Base-by-base conservation (phyloP, 768 basidiomycete genomes). In the Boletus subcaerulescens region DNA sequence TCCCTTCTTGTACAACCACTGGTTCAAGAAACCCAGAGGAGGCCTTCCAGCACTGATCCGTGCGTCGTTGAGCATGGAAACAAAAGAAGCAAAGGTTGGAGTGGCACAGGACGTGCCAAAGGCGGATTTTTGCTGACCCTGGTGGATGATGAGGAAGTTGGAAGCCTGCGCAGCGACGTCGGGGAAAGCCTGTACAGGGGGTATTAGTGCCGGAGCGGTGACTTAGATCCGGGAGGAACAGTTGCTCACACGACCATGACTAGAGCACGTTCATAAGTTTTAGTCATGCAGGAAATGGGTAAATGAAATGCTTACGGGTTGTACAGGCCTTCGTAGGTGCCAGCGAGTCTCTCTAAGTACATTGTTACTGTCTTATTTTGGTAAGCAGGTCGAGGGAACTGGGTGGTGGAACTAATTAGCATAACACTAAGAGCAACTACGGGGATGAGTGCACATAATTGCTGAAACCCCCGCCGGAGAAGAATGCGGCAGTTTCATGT, bases 381-480 rank as follows among this genome's bases (percentile, higher is more conserved):
- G 62, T 84, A 87, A 0, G 36, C 6, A 5, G 86, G 86, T 24
- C 79, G 79, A 20, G 59, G 1, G 65, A 83, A 86, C 82, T 85
- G 50, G 29, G 20, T 43, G 9, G 7, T 1, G 20, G 24, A 24
- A 12, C 32, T 42, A 8, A n/a, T 55, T 39, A 40, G 36, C 13
- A 52, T 14, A 39, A 20, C 10, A 11, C 14, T 14, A 33, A 4
- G 75, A 15, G 11, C 1, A 12, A 13, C 15, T 7, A 9, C 17
- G 3, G 5, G 3, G 7, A 48, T 33, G 38, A 50, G 46, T 36
- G 78, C 59, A 86, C 85, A 49, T 82, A 80, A 57, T 86, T 75
- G 65, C 86, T 87, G 73, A 89, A 91, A 4, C 88, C 87, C 35
- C 88, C 88, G 1, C 86, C 85, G 13, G 85, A 87, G 73, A 88